Percentiles rank a stretch among this genome's conserved stretches.
phyloP scores from a whole-genome alignment of 1,284 basidiomycete species.

The Testicularia cyperi region DNA sequence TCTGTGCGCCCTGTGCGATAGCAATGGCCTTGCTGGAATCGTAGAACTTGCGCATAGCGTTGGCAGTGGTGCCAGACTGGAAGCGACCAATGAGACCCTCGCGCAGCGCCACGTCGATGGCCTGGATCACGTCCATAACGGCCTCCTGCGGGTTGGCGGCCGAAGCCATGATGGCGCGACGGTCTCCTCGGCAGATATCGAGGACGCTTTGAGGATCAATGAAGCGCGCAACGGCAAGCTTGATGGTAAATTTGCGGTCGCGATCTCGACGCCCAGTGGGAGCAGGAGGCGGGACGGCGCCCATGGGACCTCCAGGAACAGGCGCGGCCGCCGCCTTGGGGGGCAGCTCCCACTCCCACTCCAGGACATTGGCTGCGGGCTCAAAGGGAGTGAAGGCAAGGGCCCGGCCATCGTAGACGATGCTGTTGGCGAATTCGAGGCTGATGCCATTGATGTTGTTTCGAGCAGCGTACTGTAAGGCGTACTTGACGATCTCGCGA shows the following conservation, averaged over 20 bases:
- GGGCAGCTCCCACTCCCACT: constrained; percentile 26
- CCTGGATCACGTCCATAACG: constrained; percentile 24
- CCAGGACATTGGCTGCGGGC: constrained; percentile 5
- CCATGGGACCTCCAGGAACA: not conserved
- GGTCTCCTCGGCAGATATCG: constrained; percentile 25
- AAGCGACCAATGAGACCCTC: constrained; percentile 4
- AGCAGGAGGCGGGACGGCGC: not conserved
- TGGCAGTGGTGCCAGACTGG: constrained; percentile 18
- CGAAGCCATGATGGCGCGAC: constrained; percentile 19
- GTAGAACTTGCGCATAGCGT: constrained; percentile 41
- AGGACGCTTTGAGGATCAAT: constrained; percentile 21
- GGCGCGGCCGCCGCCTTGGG: constrained; percentile 10
- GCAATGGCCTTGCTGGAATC: constrained; percentile 15
- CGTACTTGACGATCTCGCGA: constrained; percentile 9
- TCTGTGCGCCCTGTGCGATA: constrained; percentile 38
- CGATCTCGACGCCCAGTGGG: not conserved
- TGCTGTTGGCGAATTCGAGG: constrained; percentile 2
- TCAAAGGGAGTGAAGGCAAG: constrained; percentile 13
- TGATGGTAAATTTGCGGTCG: constrained; percentile 24
- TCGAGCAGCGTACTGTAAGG: constrained; percentile 3
- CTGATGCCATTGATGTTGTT: constrained; percentile 16
- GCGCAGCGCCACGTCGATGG: constrained; percentile 31
- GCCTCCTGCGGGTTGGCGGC: constrained; percentile 24
- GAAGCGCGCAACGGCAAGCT: constrained; percentile 13
- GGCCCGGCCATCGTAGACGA: constrained; percentile 33